phyloP scores from a whole-genome alignment of 169 alveolate species.

The Plasmodium yoelii region DNA sequence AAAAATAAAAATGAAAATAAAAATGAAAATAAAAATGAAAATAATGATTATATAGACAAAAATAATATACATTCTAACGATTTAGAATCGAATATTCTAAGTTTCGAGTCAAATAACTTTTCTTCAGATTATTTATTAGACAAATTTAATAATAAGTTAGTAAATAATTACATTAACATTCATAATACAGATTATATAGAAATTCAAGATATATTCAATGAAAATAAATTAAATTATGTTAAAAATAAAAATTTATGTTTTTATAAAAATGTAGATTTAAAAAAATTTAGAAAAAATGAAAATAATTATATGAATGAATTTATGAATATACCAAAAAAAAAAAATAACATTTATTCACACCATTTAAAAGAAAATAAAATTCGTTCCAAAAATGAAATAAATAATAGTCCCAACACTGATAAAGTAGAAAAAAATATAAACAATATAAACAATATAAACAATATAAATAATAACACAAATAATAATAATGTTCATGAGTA shows the following conservation, averaged over 20 bases:
- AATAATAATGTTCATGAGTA: too few relatives aligned
- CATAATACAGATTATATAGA: slow-evolving; percentile 69
- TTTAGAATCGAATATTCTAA: slow-evolving; percentile 4
- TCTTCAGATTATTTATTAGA: slow-evolving; percentile 20
- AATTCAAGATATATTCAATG: slow-evolving; percentile 57
- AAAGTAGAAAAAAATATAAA: too few relatives aligned
- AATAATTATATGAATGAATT: neutral
- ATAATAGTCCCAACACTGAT: too few relatives aligned
- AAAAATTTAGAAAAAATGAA: slow-evolving; percentile 1
- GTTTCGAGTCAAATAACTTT: slow-evolving; percentile 2
- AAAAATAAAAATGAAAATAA: neutral
- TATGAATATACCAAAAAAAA: too few relatives aligned
- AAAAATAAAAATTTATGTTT: slow-evolving; percentile 63
- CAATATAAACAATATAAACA: too few relatives aligned
- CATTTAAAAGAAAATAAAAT: too few relatives aligned
- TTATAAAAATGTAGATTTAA: slow-evolving; percentile 38
- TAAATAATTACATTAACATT: slow-evolving; percentile 19
- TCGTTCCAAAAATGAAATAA: too few relatives aligned
- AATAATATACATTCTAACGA: neutral
- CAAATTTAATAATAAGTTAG: slow-evolving; percentile 12
- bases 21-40: neutral
- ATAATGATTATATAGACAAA: neutral
- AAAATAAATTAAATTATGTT: slow-evolving; percentile 17
- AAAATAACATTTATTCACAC: too few relatives aligned
- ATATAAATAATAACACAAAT: too few relatives aligned